Evolutionary conservation across 176 grass and related monocot species (phyloP), one percentile per base, ranked within the genome.

Genomic region (Musa troglodytarum): DNA sequence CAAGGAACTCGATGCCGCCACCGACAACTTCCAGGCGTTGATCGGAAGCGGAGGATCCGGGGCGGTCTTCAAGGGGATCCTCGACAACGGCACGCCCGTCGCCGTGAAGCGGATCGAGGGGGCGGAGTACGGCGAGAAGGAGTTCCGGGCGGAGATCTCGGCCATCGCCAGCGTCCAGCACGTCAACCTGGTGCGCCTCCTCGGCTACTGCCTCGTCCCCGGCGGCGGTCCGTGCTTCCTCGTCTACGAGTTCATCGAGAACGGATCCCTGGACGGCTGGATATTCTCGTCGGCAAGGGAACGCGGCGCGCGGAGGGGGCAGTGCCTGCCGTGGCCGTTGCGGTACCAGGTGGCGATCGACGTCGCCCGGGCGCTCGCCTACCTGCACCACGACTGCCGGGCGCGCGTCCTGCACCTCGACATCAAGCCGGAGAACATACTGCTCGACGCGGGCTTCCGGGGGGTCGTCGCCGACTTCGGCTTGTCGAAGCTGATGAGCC

Each of bases 351-450:
- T 88, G 1, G 88, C 85, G 1, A 67, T 88, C n/a, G 83, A 95
- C 79, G 85, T 95, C 1, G 88, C 85, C 6, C 83, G 70, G 67
- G 91, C 76, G 43, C 70, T 95, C 2, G 74, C 85, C 1, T 95
- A 95, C 81, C 71, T 88, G 17, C 91, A 95, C 83, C 72, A 80
- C 10, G 91, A 90, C 78, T 90, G 83, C 78, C 82, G 88, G 11
- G 6, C 68, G 69, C 85, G 87, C 80, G 85, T 95, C 26, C 78
- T 95, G 21, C 91, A 95, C 86, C 76, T 95, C 54, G 88, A 95
- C 74, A 78, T 95, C 21, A 95, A 95, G 76, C 88, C 91, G 81
- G 88, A 95, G 85, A 95, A 95, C 83, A 88, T 90, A 73, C 91
- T 95, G 34, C 80, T 95, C 15, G 88, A 90, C 74, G 75, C 77